phyloP scores from a whole-genome alignment of 2,329 filamentous ascomycete genomes.

The Penicillium fuscoglaucum region DNA sequence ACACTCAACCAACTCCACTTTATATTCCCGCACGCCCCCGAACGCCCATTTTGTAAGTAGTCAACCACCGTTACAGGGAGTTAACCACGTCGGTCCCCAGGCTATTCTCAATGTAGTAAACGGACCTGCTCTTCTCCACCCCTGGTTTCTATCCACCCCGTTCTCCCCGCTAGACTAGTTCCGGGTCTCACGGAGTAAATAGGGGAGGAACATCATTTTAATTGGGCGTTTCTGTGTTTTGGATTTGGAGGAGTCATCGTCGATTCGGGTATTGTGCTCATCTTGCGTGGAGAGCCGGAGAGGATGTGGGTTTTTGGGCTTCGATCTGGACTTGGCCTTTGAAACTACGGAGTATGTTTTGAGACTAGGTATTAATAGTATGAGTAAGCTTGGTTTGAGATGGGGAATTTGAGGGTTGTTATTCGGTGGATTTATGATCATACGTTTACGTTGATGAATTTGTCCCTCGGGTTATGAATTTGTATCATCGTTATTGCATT shows the following conservation, averaged over 20 bases:
- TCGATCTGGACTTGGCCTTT: background rate
- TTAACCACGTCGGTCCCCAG: background rate
- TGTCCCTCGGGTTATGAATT: background rate
- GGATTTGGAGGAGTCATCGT: background rate
- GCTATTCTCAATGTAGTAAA: background rate
- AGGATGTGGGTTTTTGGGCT: background rate
- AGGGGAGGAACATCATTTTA: background rate
- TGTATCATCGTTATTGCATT: background rate
- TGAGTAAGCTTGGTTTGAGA: background rate
- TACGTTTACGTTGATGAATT: too few species aligned
- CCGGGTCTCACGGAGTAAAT: too few species aligned
- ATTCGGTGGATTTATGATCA: background rate
- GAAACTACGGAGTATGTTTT: too few species aligned
- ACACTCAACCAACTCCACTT: background rate
- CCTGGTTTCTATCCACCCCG: background rate
- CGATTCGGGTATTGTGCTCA: background rate
- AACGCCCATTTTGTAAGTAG: background rate
- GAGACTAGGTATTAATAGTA: background rate
- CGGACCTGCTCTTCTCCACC: background rate
- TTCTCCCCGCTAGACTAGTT: background rate
- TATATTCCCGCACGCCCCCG: background rate
- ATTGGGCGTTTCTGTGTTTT: background rate
- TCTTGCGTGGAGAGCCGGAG: too few species aligned
- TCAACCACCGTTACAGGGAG: background rate
- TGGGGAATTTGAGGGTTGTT: background rate